Evolutionary conservation across 495 filamentous ascomycete species (phyloP).

Genomic region (Paragyromitra xinjiangensis): DNA sequence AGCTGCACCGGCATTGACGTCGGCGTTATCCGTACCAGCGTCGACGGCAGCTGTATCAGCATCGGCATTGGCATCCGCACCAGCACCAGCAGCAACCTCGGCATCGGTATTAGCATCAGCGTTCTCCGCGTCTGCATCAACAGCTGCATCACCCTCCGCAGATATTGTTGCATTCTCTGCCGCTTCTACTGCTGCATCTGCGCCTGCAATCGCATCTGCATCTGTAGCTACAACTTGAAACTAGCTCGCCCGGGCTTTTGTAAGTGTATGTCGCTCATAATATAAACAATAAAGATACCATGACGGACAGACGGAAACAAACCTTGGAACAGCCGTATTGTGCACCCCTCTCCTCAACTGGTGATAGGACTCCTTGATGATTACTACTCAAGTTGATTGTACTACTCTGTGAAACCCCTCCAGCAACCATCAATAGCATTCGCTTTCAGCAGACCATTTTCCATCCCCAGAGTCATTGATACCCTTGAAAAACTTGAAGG

Average conservation of each 20-base stretch:
- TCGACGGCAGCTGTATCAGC: not conserved
- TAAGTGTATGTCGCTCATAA: not conserved
- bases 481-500: not conserved
- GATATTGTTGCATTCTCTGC: too few relatives aligned
- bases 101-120: not conserved
- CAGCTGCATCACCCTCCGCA: not conserved
- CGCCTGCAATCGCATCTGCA: not conserved
- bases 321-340: not conserved
- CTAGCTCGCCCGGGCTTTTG: not conserved
- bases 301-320: too few relatives aligned
- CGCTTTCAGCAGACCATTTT: not conserved
- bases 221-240: not conserved
- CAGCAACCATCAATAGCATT: not conserved
- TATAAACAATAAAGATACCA: not conserved
- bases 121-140: not conserved
- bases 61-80: not conserved
- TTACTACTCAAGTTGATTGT: not conserved
- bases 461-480: not conserved
- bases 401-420: not conserved
- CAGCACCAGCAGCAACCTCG: not conserved
- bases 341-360: not conserved
- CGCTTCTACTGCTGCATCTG: not conserved
- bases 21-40: not conserved
- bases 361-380: not conserved
- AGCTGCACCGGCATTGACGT: not conserved